These are phyloP conservation scores for Simmondsia chinensis DNA, from an alignment of 148 eudicot species.

Conservation along the genomic window DNA sequence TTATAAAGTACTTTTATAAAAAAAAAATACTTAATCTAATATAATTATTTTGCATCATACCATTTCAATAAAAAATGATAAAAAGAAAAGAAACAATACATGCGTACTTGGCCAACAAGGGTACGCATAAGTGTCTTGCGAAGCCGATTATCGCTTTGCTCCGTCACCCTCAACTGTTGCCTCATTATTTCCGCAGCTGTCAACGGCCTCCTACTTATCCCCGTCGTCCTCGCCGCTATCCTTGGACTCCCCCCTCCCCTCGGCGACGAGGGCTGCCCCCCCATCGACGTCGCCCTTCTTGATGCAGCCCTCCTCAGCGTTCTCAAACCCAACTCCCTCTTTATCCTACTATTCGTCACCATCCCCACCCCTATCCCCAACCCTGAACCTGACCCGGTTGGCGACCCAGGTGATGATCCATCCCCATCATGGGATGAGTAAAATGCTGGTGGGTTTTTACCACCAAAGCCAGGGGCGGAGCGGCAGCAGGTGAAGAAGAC, in stretches of 20 bases:
- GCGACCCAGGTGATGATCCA: conserved; percentile 26
- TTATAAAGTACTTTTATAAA: too few relatives aligned
- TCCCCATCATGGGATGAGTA: conserved; percentile 26
- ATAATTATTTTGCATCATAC: neutral
- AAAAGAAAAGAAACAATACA: neutral
- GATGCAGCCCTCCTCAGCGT: conserved; percentile 40
- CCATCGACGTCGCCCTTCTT: conserved; percentile 38
- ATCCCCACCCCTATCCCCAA: conserved; percentile 47
- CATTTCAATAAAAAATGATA: neutral
- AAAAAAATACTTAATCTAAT: neutral
- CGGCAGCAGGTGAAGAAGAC: conserved; percentile 87
- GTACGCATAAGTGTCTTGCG: conserved; percentile 94
- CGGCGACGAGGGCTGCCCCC: too few relatives aligned
- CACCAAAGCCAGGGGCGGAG: conserved; percentile 89
- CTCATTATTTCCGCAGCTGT: conserved; percentile 97
- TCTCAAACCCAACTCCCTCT: conserved; percentile 65
- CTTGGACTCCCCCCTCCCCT: conserved; percentile 27
- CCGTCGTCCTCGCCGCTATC: conserved; percentile 22
- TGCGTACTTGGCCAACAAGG: conserved; percentile 92
- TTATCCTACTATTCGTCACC: conserved; percentile 73
- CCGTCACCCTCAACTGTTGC: conserved; percentile 91
- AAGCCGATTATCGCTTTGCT: conserved; percentile 72
- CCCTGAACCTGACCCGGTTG: conserved; percentile 27
- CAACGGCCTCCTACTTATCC: conserved; percentile 37
- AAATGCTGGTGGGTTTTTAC: conserved; percentile 34